A percentile compares a stretch with the other conserved stretches of the same genome.
phyloP scores from a whole-genome alignment of 1,284 basidiomycete species.

The Gymnopus androsaceus region DNA sequence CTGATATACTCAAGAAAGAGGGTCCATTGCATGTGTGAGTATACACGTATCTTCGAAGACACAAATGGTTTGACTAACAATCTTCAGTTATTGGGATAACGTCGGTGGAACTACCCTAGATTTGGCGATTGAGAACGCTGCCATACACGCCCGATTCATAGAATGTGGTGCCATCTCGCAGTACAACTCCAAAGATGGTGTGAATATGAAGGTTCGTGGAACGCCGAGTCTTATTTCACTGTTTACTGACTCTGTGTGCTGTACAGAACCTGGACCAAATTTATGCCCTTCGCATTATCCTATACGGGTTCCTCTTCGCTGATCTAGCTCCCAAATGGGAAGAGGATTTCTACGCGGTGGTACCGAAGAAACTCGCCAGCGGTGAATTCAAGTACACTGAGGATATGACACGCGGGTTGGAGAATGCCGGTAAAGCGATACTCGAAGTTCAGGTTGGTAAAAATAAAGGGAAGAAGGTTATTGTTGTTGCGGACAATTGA shows the following conservation, averaged over 20 bases:
- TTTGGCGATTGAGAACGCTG: conserved; percentile 42
- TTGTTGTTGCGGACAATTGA: too few species aligned
- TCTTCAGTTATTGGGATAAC: conserved; percentile 46
- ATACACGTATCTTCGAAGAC: too few species aligned
- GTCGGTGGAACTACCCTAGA: conserved; percentile 73
- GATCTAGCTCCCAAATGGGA: conserved; percentile 40
- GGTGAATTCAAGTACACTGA: conserved; percentile 54
- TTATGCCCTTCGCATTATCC: conserved; percentile 42
- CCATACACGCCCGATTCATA: neutral
- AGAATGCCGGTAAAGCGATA: too few species aligned
- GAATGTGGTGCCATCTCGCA: conserved; percentile 12
- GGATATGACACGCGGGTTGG: too few species aligned
- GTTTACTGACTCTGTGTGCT: neutral
- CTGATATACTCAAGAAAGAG: conserved; percentile 47
- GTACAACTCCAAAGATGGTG: conserved; percentile 33
- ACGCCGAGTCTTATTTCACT: too few species aligned
- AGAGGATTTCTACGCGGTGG: conserved; percentile 47
- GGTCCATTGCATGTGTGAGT: conserved; percentile 47
- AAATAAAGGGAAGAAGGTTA: too few species aligned
- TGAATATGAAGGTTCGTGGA: conserved; percentile 31
- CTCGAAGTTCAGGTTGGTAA: too few species aligned
- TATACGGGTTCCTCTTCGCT: conserved; percentile 63
- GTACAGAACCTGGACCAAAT: conserved; percentile 35
- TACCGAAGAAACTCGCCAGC: conserved; percentile 43
- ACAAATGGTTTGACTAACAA: too few species aligned